Percentiles rank a stretch among this genome's conserved stretches.
phyloP scores from a whole-genome alignment of 1,284 basidiomycete species.

The Pholiota adiposa region DNA sequence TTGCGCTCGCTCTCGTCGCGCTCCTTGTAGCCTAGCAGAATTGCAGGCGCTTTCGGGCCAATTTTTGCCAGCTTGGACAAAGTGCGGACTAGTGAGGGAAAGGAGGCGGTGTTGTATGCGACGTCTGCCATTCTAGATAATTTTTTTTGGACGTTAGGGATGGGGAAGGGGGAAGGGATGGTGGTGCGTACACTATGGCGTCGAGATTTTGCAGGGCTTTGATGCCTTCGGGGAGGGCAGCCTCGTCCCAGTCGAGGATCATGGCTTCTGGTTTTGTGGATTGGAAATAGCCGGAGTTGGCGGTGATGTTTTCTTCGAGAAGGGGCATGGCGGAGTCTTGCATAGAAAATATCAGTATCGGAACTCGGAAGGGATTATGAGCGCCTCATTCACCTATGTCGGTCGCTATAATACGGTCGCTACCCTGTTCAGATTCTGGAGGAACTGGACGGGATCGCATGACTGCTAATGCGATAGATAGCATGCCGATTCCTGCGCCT shows the following conservation, averaged over 20 bases:
- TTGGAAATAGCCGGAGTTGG: conserved; percentile 47
- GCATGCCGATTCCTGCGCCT: conserved; percentile 86
- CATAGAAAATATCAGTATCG: not conserved
- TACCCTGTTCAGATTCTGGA: conserved; percentile 9
- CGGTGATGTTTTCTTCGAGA: conserved; percentile 68
- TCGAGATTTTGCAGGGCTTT: conserved; percentile 47
- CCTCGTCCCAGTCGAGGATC: conserved; percentile 81
- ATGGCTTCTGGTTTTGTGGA: conserved; percentile 39
- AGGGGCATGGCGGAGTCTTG: conserved; percentile 83
- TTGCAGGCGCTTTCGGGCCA: conserved; percentile 40
- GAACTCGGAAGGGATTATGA: not conserved
- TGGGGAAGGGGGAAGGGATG: not conserved
- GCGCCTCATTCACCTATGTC: conserved; percentile 65
- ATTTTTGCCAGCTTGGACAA: conserved; percentile 48
- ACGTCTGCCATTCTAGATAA: conserved; percentile 82
- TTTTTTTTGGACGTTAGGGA: not conserved
- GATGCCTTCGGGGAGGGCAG: conserved; percentile 54
- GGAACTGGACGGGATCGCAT: conserved; percentile 33
- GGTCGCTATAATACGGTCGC: conserved; percentile 62
- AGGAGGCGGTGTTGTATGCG: conserved; percentile 86
- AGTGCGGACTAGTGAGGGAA: conserved; percentile 67
- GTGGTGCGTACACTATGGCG: conserved; percentile 53
- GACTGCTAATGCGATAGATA: conserved; percentile 68
- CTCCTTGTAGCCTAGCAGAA: conserved; percentile 85
- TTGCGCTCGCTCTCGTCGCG: conserved; percentile 74